Evolutionary conservation across 805 yeast species (phyloP).

Genomic region (Blastobotrys chiropterorum): DNA sequence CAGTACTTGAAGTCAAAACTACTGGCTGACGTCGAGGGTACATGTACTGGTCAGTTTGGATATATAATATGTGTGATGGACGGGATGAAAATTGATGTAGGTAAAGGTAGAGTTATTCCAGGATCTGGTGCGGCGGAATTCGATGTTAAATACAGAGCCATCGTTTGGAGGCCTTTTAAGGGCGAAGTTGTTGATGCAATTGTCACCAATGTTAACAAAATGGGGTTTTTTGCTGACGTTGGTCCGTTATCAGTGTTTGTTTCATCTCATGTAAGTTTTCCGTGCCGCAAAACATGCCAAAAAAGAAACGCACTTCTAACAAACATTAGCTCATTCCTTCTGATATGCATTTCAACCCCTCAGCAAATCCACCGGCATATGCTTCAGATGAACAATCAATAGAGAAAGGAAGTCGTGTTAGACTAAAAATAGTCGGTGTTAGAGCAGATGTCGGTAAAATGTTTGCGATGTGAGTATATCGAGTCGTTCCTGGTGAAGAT

Average conservation of each 20-base stretch:
- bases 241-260: constrained; percentile 95
- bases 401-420: constrained; percentile 86
- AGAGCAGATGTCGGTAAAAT: constrained; percentile 96
- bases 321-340: constrained; percentile 62
- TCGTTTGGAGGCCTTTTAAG: constrained; percentile 97
- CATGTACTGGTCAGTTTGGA: constrained; percentile 98
- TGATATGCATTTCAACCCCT: constrained; percentile 88
- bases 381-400: constrained; percentile 92
- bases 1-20: constrained; percentile 84
- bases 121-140: constrained; percentile 93
- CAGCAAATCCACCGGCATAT: constrained; percentile 97
- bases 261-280: constrained; percentile 57
- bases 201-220: constrained; percentile 86
- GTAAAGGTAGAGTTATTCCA: constrained; percentile 86
- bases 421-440: constrained; percentile 95
- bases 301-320: neutral
- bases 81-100: constrained; percentile 90
- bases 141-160: constrained; percentile 91
- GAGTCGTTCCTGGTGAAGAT: neutral
- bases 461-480: constrained; percentile 62
- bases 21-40: constrained; percentile 94
- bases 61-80: constrained; percentile 94
- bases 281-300: neutral
- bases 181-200: constrained; percentile 98
- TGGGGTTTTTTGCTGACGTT: constrained; percentile 97